Conservation (phyloP, 805 yeast genomes). For the Grigorovia jiainica region DNA sequence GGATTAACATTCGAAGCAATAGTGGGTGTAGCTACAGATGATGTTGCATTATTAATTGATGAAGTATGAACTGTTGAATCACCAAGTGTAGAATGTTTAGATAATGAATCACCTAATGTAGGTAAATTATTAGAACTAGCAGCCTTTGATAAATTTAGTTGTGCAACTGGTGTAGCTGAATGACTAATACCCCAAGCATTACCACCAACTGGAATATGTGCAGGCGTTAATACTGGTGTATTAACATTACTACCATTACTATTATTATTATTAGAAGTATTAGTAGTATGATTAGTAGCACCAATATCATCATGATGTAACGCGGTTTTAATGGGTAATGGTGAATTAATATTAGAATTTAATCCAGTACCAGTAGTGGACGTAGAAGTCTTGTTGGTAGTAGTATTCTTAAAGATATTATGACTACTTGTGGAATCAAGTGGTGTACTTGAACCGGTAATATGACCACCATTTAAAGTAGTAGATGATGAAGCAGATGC, state of each 20-base stretch:
- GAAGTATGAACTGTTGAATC: background rate
- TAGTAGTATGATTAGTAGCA: no score
- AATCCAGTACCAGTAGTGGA: slow-evolving; percentile 9
- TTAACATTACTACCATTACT: slow-evolving; percentile 5
- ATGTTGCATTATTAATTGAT: background rate
- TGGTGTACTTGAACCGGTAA: background rate
- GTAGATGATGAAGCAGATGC: background rate
- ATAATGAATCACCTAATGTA: slow-evolving; percentile 18
- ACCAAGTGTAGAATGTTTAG: slow-evolving; percentile 1
- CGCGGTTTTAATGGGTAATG: slow-evolving; percentile 23
- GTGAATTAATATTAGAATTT: slow-evolving; percentile 13
- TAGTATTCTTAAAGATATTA: slow-evolving; percentile 1
- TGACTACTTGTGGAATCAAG: background rate
- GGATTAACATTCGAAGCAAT: slow-evolving; percentile 5
- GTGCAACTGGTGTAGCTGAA: slow-evolving; percentile 20
- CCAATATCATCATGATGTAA: slow-evolving; percentile 20
- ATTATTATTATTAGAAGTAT: no score
- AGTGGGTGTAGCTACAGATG: slow-evolving; percentile 2
- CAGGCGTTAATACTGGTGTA: slow-evolving; percentile 25
- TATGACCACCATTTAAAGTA: background rate
- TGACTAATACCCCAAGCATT: slow-evolving; percentile 30
- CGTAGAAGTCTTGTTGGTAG: slow-evolving; percentile 5
- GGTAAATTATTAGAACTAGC: slow-evolving; percentile 19
- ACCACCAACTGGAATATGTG: slow-evolving; percentile 25
- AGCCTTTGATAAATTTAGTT: slow-evolving; percentile 18